Conservation (phyloP, 2,329 filamentous ascomycete genomes). For the Diplodia corticola region DNA sequence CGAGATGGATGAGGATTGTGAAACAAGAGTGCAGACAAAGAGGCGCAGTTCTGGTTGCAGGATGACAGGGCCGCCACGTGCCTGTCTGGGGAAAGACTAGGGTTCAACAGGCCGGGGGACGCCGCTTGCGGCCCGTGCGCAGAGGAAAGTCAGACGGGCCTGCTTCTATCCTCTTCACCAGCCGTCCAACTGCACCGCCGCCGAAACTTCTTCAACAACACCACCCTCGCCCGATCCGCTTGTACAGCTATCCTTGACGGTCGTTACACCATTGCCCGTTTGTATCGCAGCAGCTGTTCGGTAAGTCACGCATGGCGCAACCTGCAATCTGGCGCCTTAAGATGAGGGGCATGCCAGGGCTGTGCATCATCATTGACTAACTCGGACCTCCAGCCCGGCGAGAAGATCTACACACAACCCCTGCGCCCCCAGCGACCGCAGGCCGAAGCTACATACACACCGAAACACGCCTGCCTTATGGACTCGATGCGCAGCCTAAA, state of each 20-base stretch:
- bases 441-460: not conserved
- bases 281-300: not conserved
- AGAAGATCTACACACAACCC: not conserved
- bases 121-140: not conserved
- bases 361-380: slow-evolving; percentile 9
- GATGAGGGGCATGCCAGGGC: slow-evolving; percentile 1
- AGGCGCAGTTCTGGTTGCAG: not conserved
- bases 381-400: slow-evolving; percentile 1
- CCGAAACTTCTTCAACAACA: not conserved
- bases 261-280: not conserved
- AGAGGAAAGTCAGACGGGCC: not conserved
- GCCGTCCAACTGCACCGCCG: not conserved
- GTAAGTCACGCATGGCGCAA: not conserved
- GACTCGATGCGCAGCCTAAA: slow-evolving; percentile 46
- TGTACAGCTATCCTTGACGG: not conserved
- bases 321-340: not conserved
- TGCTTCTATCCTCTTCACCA: slow-evolving; percentile 6
- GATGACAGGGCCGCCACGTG: slow-evolving; percentile 3
- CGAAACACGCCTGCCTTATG: slow-evolving; percentile 28
- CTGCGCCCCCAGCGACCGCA: not conserved
- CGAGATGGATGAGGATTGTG: not conserved
- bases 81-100: not conserved
- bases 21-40: not conserved
- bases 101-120: not conserved
- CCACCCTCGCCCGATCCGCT: not conserved